phyloP scores from a whole-genome alignment of 495 filamentous ascomycete genomes.

The Hypoxylon lienhwacheense region DNA sequence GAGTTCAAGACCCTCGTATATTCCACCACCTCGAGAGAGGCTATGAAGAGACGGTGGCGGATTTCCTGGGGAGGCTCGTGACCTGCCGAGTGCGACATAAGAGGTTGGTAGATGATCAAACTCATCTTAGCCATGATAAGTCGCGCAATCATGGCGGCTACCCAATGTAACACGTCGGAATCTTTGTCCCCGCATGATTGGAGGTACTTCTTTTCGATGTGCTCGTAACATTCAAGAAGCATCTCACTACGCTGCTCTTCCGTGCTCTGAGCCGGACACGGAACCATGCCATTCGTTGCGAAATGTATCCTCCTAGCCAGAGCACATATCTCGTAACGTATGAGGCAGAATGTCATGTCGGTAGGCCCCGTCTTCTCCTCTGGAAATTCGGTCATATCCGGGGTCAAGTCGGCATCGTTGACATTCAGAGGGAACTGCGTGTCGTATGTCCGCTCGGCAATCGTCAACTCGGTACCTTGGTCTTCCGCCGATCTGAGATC shows the following conservation, averaged over 20 bases:
- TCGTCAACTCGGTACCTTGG: conserved; percentile 76
- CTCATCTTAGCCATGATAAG: conserved; percentile 66
- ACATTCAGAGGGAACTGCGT: conserved; percentile 75
- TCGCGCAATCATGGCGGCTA: conserved; percentile 67
- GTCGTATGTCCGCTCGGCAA: conserved; percentile 70
- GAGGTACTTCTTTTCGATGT: conserved; percentile 69
- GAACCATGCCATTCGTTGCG: conserved; percentile 39
- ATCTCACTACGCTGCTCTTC: conserved; percentile 64
- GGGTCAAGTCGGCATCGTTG: conserved; percentile 75
- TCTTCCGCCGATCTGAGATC: conserved; percentile 81
- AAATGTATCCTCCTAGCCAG: conserved; percentile 47
- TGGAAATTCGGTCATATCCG: conserved; percentile 63
- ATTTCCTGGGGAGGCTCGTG: conserved; percentile 56
- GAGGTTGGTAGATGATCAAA: conserved; percentile 54
- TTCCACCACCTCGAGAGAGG: conserved; percentile 75
- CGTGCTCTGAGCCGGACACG: conserved; percentile 38
- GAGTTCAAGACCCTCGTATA: conserved; percentile 65
- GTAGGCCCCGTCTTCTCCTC: conserved; percentile 62
- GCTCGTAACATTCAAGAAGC: conserved; percentile 63
- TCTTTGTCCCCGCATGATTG: conserved; percentile 58
- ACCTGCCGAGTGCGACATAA: conserved; percentile 49
- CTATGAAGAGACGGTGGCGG: conserved; percentile 73
- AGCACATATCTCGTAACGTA: conserved; percentile 64
- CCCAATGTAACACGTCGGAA: conserved; percentile 65
- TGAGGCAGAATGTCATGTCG: conserved; percentile 79